phyloP scores from a whole-genome alignment of 1,284 basidiomycete species.

The Mycosarcoma mackinlayi region DNA sequence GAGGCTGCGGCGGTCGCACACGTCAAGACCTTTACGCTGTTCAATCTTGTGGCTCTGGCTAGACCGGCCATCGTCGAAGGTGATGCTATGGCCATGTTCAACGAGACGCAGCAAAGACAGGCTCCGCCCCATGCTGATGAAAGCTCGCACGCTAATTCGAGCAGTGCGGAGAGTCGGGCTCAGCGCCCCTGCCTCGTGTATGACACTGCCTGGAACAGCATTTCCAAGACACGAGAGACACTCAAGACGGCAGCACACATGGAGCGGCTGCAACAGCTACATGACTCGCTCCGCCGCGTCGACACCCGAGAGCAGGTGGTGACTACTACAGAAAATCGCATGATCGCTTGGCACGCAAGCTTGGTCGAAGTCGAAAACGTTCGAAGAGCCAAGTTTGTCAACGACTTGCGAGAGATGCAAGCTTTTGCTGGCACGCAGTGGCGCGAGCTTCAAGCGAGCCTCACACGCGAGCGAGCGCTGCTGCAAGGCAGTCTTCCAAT shows the following conservation, averaged over 20 bases:
- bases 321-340: conserved; percentile 43
- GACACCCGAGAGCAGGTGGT: conserved; percentile 48
- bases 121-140: background rate
- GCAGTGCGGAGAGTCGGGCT: too few relatives aligned
- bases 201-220: conserved; percentile 39
- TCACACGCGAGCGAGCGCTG: conserved; percentile 47
- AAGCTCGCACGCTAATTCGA: too few relatives aligned
- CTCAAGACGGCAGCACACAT: conserved; percentile 53
- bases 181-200: conserved; percentile 7
- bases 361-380: conserved; percentile 45
- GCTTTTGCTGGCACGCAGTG: conserved; percentile 48
- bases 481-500: conserved; percentile 6
- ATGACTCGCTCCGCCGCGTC: conserved; percentile 36
- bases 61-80: conserved; percentile 40
- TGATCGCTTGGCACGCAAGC: conserved; percentile 55
- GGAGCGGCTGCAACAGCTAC: conserved; percentile 53
- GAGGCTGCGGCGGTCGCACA: conserved; percentile 1
- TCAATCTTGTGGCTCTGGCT: conserved; percentile 46
- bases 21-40: conserved; percentile 35
- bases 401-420: conserved; percentile 57
- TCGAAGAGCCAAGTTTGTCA: conserved; percentile 43
- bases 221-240: conserved; percentile 46
- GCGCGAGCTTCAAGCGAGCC: conserved; percentile 36
- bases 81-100: conserved; percentile 24
- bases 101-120: conserved; percentile 20